Evolutionary conservation across 768 basidiomycete species (phyloP), one percentile per base, ranked within the genome.

Genomic region (Brasilioporus rufonigricans): DNA sequence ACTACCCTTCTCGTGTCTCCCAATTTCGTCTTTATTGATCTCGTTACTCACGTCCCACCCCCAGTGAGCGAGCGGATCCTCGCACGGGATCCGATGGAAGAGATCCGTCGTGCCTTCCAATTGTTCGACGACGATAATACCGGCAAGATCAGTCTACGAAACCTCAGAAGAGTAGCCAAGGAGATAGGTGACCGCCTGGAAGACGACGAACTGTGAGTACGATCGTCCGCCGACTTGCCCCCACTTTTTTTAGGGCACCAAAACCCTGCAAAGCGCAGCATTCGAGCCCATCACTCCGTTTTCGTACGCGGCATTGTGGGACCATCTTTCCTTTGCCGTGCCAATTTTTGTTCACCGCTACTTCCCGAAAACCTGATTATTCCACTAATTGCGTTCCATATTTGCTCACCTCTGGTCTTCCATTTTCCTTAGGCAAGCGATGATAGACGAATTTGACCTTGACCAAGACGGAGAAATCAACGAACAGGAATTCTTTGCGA

Each of bases 401-500:
- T 71, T 67, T 71, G 60, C 62, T 71, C 59, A 71, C 55, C 65
- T 62, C 64, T 60, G 35, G 35, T 65, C 62, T 67, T 65, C 61
- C 61, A 55, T 63, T 61, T 53, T 61, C 55, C 62, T 36, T 62
- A 98, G 96, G 61, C 94, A 98, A 85, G 97, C 97, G 23, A 99
- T 99, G 97, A 99, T 99, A 67, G 97, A 99, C 65, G 97, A 99
- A 74, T 99, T 99, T 68, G 97, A 99, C 72, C 84, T 99, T 24
- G 97, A 99, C 75, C 88, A 93, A 70, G 97, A 99, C 61, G 94
- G 95, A 27, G 96, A 96, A 76, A 98, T 98, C 71, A 94, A 86
- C 67, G 89, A 95, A 69, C 86, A 91, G 66, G 97, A 99, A 72
- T 98, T 99, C 76, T 85, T 95, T 63, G 88, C 91, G 41, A 96